These are phyloP conservation scores for Drosera capensis DNA, from an alignment of 148 eudicot genomes.

Conservation along the genomic window DNA sequence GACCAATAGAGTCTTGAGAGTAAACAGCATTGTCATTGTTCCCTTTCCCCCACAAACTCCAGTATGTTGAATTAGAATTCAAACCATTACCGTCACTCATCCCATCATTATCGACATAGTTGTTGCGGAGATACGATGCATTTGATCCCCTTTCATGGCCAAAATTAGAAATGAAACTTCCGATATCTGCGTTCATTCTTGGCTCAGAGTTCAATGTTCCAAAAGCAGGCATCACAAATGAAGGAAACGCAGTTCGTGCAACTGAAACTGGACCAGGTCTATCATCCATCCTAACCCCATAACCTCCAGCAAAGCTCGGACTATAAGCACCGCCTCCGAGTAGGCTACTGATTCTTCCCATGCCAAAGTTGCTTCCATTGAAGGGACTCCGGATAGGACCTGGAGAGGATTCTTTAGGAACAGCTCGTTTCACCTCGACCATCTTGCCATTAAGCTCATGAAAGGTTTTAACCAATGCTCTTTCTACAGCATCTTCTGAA, in stretches of 20 bases:
- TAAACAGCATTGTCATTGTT: conserved; percentile 23
- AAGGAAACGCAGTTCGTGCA: conserved; percentile 58
- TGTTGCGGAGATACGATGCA: conserved; percentile 19
- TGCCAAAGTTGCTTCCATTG: conserved; percentile 5
- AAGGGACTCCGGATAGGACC: conserved; percentile 8
- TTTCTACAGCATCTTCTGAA: conserved; percentile 14
- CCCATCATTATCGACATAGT: conserved; percentile 36
- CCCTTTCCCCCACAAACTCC: conserved; percentile 69
- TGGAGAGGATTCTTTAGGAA: conserved; percentile 11
- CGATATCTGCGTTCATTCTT: conserved; percentile 34
- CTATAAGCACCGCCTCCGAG: conserved; percentile 20
- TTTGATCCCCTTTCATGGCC: conserved; percentile 42
- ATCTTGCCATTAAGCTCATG: conserved; percentile 12
- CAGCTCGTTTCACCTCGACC: conserved; percentile 12
- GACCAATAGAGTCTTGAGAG: conserved; percentile 17
- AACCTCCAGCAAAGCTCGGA: conserved; percentile 39
- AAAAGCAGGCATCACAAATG: conserved; percentile 39
- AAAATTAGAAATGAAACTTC: conserved; percentile 27
- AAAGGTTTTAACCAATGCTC: conserved; percentile 8
- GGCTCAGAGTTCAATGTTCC: conserved; percentile 44
- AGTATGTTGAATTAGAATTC: conserved; percentile 22
- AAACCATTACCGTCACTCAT: conserved; percentile 35
- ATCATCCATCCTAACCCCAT: conserved; percentile 65
- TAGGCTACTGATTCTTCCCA: conserved; percentile 2
- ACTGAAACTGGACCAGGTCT: conserved; percentile 49